Evolutionary conservation across 108 stramenopile genomes (phyloP).

Genomic region (Skeletonema tropicum): DNA sequence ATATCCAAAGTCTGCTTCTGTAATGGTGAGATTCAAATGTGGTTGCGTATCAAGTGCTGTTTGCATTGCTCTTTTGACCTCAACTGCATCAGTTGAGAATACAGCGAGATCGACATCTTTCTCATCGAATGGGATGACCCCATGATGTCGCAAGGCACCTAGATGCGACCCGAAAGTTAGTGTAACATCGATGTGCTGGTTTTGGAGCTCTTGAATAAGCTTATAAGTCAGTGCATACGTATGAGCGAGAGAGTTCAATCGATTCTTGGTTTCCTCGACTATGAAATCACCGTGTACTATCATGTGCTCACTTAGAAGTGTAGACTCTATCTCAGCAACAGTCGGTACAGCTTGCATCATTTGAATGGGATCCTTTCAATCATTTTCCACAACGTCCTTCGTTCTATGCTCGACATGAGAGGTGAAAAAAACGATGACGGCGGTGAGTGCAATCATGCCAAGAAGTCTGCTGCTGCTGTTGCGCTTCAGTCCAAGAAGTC

Average conservation of each 20-base stretch:
- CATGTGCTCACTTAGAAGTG: too few relatives aligned
- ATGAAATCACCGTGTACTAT: not conserved
- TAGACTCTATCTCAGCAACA: too few relatives aligned
- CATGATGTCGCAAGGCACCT: not conserved
- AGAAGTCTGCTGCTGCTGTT: too few relatives aligned
- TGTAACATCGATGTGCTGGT: not conserved
- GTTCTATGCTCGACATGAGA: not conserved
- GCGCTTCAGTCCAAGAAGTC: too few relatives aligned
- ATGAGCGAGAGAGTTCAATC: not conserved
- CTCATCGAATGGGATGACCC: not conserved
- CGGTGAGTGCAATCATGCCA: not conserved
- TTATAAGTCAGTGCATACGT: slow-evolving; percentile 4
- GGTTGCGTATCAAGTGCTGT: not conserved
- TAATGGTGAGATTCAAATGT: not conserved
- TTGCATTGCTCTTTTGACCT: not conserved
- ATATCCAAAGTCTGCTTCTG: not conserved
- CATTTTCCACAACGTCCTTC: too few relatives aligned
- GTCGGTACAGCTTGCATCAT: too few relatives aligned
- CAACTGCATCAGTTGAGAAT: not conserved
- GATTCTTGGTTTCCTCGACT: not conserved
- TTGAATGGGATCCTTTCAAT: too few relatives aligned
- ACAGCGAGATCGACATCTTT: slow-evolving; percentile 1
- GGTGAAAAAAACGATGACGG: not conserved
- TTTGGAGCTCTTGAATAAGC: not conserved
- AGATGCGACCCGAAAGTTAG: not conserved